Evolutionary conservation across 768 basidiomycete genomes (phyloP), one percentile per base, ranked within the genome.

Genomic region (Hortiboletus flavorubellus): DNA sequence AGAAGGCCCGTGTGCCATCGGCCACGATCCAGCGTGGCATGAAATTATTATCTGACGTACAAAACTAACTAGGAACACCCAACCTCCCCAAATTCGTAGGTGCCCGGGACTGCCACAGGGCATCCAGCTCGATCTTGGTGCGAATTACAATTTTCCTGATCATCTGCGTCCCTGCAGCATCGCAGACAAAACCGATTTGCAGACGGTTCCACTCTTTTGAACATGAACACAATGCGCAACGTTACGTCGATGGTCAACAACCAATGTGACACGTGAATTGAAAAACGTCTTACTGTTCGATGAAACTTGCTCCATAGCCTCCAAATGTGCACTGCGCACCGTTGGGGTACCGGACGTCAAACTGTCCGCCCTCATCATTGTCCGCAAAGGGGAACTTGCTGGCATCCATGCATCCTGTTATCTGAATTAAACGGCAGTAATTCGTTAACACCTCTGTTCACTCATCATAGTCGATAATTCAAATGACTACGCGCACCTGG

Each of bases 271-370:
- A 26, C 5, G 12, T 14, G 31, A 8, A 42, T 14, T 1, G 39
- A 59, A 2, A 18, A 42, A 29, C 0, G 14, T 39, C 78, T 60
- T 54, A 80, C 80, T 73, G 71, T 62, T 80, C 72, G 38, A 81
- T 79, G 55, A 81, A 81, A 53, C 80, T 81, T 38, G 78, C 77
- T 6, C 74, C 78, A 42, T 73, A 76, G 5, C 80, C 80, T 40
- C 80, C 80, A 54, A 76, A 81, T 4, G 72, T 72, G 65, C 80
- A 81, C 46, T 78, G 76, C 21, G 80, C 80, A n/a, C 80, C 80
- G 47, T 81, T 75, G 2, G 79, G 80, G 60, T 74, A 81, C 23
- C 80, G 74, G 41, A 75, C 69, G 46, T 81, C 80, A 54, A 79
- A 74, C 59, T 81, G 80, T 10, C 80, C 80, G 7, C 80, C 80